phyloP scores from a whole-genome alignment of 495 filamentous ascomycete genomes.

The Penicillium antarcticum region DNA sequence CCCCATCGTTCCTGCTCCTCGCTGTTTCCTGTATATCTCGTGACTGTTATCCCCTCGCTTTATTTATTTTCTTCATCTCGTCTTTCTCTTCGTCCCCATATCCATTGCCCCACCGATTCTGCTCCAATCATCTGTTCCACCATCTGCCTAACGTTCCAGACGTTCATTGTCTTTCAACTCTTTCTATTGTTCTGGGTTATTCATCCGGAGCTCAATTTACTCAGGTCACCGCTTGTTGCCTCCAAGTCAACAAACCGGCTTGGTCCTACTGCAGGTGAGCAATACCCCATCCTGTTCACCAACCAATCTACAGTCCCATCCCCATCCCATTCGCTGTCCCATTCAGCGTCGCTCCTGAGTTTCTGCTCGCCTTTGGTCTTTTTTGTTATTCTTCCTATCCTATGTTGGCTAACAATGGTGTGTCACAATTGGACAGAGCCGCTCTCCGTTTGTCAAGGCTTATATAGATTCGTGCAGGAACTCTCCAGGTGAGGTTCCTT shows the following conservation, averaged over 20 bases:
- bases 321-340: not conserved
- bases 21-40: not conserved
- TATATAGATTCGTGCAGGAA: conserved; percentile 4
- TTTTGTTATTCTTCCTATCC: not conserved
- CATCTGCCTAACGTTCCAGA: not conserved
- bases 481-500: not conserved
- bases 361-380: not conserved
- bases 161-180: not conserved
- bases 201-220: not conserved
- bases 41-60: not conserved
- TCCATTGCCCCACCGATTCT: conserved; percentile 17
- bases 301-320: no score
- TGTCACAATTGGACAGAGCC: not conserved
- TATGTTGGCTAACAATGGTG: not conserved
- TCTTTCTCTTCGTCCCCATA: conserved; percentile 16
- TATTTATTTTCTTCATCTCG: not conserved
- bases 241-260: not conserved
- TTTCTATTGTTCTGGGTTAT: not conserved
- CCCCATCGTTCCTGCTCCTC: no score
- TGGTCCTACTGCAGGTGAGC: not conserved
- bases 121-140: not conserved
- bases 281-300: no score
- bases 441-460: not conserved
- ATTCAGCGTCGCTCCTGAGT: no score
- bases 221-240: no score